These are phyloP conservation scores for Blastobotrys chiropterorum DNA, from an alignment of 805 yeast species.

Conservation along the genomic window DNA sequence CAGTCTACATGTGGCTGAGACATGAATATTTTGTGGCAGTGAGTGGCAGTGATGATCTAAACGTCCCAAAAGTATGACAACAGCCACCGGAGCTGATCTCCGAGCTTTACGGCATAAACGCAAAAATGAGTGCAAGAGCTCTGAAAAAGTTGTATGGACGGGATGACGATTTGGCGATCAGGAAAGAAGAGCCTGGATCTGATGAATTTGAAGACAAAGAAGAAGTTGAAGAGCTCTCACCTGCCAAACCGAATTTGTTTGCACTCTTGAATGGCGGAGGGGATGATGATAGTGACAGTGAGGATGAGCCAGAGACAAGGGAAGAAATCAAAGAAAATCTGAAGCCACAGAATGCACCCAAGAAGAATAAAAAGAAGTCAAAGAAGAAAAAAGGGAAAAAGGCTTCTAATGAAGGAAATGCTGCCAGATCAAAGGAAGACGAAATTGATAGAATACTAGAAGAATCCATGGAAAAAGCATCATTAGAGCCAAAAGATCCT, in stretches of 20 bases:
- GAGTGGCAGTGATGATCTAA: neutral
- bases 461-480: conserved; percentile 1
- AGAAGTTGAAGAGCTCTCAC: conserved; percentile 7
- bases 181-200: neutral
- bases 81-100: too few relatives aligned
- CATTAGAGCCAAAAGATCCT: conserved; percentile 15
- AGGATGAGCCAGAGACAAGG: conserved; percentile 1
- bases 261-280: conserved; percentile 26
- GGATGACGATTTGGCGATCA: conserved; percentile 3
- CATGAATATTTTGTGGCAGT: too few relatives aligned
- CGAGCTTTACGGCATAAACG: too few relatives aligned
- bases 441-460: conserved; percentile 16
- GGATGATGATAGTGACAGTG: conserved; percentile 13
- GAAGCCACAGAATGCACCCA: neutral
- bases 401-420: conserved; percentile 20
- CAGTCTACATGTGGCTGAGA: too few relatives aligned
- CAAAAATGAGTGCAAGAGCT: conserved; percentile 33
- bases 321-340: neutral
- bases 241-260: conserved; percentile 14
- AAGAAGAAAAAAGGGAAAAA: conserved; percentile 22
- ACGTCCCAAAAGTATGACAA: neutral
- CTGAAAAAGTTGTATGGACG: conserved; percentile 28
- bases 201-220: conserved; percentile 1
- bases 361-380: conserved; percentile 13
- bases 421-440: conserved; percentile 17